Conservation (phyloP, 208 protist species). For the Porcisia hertigi region DNA sequence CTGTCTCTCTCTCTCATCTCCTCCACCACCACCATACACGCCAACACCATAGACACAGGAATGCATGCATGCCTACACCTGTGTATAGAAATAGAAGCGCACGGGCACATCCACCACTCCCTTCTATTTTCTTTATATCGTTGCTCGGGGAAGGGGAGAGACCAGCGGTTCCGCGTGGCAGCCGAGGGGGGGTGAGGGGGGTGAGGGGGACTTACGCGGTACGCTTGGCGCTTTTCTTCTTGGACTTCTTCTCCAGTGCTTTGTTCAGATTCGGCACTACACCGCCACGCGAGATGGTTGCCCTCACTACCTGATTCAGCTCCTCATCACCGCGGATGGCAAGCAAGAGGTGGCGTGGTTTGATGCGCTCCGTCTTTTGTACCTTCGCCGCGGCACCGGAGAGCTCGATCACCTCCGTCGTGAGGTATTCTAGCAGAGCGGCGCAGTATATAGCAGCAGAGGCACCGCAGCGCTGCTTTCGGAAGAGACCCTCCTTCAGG, state of each 20-base stretch:
- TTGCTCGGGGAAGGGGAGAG: no score
- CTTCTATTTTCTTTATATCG: background rate
- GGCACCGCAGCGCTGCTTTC: slow-evolving; percentile 95
- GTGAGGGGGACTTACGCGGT: slow-evolving; percentile 24
- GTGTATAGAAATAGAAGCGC: background rate
- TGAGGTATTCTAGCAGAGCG: slow-evolving; percentile 99
- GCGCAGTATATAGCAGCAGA: slow-evolving; percentile 98
- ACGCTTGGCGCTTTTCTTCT: slow-evolving; percentile 89
- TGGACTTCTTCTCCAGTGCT: slow-evolving; percentile 90
- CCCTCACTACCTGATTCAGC: slow-evolving; percentile 98
- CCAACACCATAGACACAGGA: background rate
- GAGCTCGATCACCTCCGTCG: slow-evolving; percentile 98
- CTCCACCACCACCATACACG: no score
- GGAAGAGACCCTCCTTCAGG: slow-evolving; percentile 95
- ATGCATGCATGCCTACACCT: background rate
- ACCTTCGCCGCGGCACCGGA: slow-evolving; percentile 97
- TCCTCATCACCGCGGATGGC: slow-evolving; percentile 99
- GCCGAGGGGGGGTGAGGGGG: background rate
- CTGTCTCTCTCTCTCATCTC: background rate
- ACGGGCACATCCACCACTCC: background rate
- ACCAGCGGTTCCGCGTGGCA: background rate
- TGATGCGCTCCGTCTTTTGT: slow-evolving; percentile 98
- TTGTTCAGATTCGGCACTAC: slow-evolving; percentile 91
- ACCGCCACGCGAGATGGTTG: slow-evolving; percentile 88
- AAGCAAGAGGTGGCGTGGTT: slow-evolving; percentile 98